Conservation (phyloP, 2,329 filamentous ascomycete species). For the Pseudogymnoascus sp. region DNA sequence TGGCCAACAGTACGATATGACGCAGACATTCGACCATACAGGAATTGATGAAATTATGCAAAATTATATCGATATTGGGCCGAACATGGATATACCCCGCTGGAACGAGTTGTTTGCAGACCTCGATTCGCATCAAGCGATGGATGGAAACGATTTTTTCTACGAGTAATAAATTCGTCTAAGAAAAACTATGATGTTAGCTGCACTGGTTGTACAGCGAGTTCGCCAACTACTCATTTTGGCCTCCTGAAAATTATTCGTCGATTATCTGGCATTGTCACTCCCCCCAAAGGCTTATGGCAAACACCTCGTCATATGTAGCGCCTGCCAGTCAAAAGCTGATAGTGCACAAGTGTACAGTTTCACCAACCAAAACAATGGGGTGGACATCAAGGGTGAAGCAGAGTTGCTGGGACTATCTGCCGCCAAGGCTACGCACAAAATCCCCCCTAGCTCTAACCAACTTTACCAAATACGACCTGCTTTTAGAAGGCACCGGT, state of each 20-base stretch:
- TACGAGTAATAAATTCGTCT: not conserved
- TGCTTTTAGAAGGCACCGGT: not conserved
- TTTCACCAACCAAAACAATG: not conserved
- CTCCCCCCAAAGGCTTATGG: not conserved
- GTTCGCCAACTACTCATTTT: not conserved
- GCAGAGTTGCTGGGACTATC: not conserved
- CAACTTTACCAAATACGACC: too few species aligned
- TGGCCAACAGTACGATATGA: not conserved
- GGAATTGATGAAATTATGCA: constrained; percentile 5
- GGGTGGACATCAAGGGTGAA: not conserved
- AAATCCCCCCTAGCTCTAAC: not conserved
- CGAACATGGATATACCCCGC: constrained; percentile 3
- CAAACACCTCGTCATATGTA: not conserved
- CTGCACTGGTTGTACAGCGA: not conserved
- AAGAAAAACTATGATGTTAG: not conserved
- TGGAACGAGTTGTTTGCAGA: constrained; percentile 5
- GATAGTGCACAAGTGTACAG: not conserved
- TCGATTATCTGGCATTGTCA: not conserved
- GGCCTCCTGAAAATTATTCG: not conserved
- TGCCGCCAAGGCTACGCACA: not conserved
- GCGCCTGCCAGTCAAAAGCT: not conserved
- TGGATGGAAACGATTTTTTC: constrained; percentile 2
- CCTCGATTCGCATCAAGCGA: constrained; percentile 3
- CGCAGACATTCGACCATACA: not conserved
- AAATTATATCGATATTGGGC: constrained; percentile 3